phyloP scores from a whole-genome alignment of 2,329 filamentous ascomycete species.

The Blumeriella jaapii region DNA sequence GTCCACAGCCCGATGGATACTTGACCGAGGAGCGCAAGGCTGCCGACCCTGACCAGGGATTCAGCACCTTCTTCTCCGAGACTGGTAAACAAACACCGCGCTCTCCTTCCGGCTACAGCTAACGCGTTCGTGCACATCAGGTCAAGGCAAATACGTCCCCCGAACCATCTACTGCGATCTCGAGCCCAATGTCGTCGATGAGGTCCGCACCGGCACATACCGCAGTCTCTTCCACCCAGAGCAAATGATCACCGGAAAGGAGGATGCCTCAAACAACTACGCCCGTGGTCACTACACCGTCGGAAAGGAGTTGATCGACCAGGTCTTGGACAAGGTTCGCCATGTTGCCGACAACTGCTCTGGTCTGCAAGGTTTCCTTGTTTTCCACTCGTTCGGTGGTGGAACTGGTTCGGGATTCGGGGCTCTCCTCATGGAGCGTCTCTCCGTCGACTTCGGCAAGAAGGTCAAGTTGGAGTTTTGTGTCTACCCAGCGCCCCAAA shows the following conservation, averaged over 20 bases:
- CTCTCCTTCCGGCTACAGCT: slow-evolving; percentile 19
- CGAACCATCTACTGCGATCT: slow-evolving; percentile 99
- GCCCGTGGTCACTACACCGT: slow-evolving; percentile 99
- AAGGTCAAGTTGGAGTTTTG: slow-evolving; percentile 99
- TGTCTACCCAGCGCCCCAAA: slow-evolving; percentile 95
- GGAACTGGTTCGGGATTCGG: slow-evolving; percentile 98
- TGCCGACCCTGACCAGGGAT: slow-evolving; percentile 86
- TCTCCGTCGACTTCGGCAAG: slow-evolving; percentile 99
- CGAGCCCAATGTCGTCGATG: slow-evolving; percentile 98
- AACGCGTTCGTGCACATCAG: slow-evolving; percentile 35
- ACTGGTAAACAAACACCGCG: slow-evolving; percentile 54
- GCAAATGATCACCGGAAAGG: slow-evolving; percentile 99
- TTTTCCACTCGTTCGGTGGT: slow-evolving; percentile 99
- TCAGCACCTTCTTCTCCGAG: slow-evolving; percentile 99
- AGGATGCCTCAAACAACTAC: slow-evolving; percentile 99
- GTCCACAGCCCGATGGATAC: slow-evolving; percentile 81
- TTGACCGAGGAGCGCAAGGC: slow-evolving; percentile 96
- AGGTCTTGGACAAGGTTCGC: slow-evolving; percentile 94
- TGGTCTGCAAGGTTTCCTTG: slow-evolving; percentile 96
- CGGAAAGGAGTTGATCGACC: slow-evolving; percentile 98
- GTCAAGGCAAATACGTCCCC: slow-evolving; percentile 97
- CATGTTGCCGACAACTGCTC: slow-evolving; percentile 96
- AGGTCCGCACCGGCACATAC: slow-evolving; percentile 96
- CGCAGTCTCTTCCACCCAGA: slow-evolving; percentile 96
- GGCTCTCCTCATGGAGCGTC: slow-evolving; percentile 95